phyloP scores from a whole-genome alignment of 768 basidiomycete genomes.

The Lentinula lateritia region DNA sequence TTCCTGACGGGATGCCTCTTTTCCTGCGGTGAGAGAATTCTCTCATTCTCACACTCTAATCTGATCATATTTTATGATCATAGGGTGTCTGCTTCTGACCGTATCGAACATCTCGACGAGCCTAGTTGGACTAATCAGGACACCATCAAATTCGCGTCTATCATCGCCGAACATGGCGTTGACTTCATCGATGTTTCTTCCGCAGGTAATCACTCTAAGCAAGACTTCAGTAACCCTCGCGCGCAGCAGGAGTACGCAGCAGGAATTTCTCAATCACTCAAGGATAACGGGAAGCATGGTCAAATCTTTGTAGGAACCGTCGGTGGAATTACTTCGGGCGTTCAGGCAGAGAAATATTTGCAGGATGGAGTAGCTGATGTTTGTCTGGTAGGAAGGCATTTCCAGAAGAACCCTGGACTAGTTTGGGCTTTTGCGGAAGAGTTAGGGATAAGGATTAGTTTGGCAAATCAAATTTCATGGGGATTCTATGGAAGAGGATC shows the following conservation, averaged over 20 bases:
- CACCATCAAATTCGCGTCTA: constrained; percentile 52
- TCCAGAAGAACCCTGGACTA: constrained; percentile 55
- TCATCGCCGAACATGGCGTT: constrained; percentile 59
- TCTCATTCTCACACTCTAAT: neutral
- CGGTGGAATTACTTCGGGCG: constrained; percentile 51
- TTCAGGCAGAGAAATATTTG: constrained; percentile 53
- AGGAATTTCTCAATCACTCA: constrained; percentile 38
- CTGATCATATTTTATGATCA: constrained; percentile 6
- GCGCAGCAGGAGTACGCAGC: constrained; percentile 54
- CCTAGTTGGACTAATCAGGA: constrained; percentile 68
- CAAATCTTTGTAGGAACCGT: constrained; percentile 39
- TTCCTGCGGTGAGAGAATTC: constrained; percentile 51
- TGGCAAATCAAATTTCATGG: constrained; percentile 55
- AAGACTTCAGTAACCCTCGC: constrained; percentile 28
- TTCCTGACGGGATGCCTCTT: constrained; percentile 59
- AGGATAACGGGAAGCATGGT: neutral
- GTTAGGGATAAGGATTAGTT: constrained; percentile 38
- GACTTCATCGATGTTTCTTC: constrained; percentile 73
- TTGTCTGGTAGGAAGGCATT: constrained; percentile 45
- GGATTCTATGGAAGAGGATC: constrained; percentile 34
- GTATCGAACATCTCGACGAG: constrained; percentile 61
- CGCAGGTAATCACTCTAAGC: constrained; percentile 49
- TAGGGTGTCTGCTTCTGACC: constrained; percentile 69
- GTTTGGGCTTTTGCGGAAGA: constrained; percentile 53
- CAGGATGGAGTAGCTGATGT: constrained; percentile 57